Conservation (phyloP, 495 filamentous ascomycete genomes). For the Xanthoparmelia taractica region DNA sequence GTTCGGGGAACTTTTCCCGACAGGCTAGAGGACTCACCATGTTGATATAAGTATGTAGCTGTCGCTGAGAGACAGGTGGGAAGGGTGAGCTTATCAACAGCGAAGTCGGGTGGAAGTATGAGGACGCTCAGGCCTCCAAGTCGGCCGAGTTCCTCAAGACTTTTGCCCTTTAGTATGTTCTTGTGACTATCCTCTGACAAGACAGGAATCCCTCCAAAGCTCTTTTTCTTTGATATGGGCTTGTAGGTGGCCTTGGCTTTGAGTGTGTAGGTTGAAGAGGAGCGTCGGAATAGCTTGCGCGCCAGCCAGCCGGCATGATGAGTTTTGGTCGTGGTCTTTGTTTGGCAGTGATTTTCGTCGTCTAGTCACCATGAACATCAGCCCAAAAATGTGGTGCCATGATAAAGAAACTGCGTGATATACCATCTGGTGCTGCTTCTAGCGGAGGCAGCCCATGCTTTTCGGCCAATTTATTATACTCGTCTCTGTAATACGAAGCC, state of each 20-base stretch:
- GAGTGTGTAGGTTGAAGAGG: conserved; percentile 27
- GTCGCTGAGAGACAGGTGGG: conserved; percentile 72
- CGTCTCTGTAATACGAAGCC: conserved; percentile 34
- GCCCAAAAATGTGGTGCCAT: neutral
- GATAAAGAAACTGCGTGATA: neutral
- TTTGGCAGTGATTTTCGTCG: conserved; percentile 2
- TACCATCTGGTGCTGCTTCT: conserved; percentile 11
- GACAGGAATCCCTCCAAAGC: conserved; percentile 23
- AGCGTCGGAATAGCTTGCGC: conserved; percentile 29
- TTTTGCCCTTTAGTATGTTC: conserved; percentile 52
- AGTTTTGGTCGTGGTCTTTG: conserved; percentile 12
- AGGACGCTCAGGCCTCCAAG: conserved; percentile 65
- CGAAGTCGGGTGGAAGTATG: conserved; percentile 57
- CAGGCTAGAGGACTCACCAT: conserved; percentile 45
- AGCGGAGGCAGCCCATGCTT: conserved; percentile 27
- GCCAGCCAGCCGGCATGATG: conserved; percentile 29
- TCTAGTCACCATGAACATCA: conserved; percentile 3
- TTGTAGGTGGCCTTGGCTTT: conserved; percentile 26
- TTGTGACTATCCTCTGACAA: conserved; percentile 34
- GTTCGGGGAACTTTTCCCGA: neutral
- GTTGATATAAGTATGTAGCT: conserved; percentile 54
- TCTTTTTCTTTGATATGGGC: conserved; percentile 21
- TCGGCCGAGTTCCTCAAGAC: conserved; percentile 57
- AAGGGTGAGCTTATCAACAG: conserved; percentile 54
- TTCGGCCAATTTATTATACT: conserved; percentile 50